These are phyloP conservation scores for Hygrocybe punicea DNA, from an alignment of 768 basidiomycete species.

Conservation along the genomic window DNA sequence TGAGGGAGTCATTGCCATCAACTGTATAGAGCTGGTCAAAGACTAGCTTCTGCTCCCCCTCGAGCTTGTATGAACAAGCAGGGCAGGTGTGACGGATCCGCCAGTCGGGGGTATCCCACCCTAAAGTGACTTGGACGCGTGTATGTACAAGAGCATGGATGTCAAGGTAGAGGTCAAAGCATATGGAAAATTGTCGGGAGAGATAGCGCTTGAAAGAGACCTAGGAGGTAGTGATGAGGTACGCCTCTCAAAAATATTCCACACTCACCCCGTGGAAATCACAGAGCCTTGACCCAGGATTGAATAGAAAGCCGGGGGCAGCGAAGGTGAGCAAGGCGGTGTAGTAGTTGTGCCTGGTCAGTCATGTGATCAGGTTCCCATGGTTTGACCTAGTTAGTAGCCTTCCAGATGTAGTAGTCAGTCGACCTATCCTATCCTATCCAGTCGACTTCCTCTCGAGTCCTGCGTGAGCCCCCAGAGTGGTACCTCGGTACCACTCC, in stretches of 20 bases:
- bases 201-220: conserved; percentile 16
- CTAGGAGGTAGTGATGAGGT: neutral
- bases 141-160: conserved; percentile 9
- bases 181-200: conserved; percentile 20
- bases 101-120: conserved; percentile 22
- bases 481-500: too few relatives aligned
- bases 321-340: conserved; percentile 14
- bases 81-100: conserved; percentile 26
- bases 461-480: too few relatives aligned
- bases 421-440: too few relatives aligned
- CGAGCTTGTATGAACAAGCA: conserved; percentile 24
- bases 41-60: neutral
- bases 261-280: conserved; percentile 24
- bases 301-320: conserved; percentile 27
- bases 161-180: conserved; percentile 24
- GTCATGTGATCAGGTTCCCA: too few relatives aligned
- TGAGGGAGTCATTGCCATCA: neutral
- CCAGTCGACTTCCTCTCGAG: too few relatives aligned
- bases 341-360: too few relatives aligned
- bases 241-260: neutral
- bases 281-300: conserved; percentile 28
- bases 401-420: too few relatives aligned
- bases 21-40: neutral
- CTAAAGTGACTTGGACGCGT: conserved; percentile 19
- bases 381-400: too few relatives aligned